Base-by-base conservation (phyloP, 1,284 basidiomycete genomes). In the Pascua sp. region DNA sequence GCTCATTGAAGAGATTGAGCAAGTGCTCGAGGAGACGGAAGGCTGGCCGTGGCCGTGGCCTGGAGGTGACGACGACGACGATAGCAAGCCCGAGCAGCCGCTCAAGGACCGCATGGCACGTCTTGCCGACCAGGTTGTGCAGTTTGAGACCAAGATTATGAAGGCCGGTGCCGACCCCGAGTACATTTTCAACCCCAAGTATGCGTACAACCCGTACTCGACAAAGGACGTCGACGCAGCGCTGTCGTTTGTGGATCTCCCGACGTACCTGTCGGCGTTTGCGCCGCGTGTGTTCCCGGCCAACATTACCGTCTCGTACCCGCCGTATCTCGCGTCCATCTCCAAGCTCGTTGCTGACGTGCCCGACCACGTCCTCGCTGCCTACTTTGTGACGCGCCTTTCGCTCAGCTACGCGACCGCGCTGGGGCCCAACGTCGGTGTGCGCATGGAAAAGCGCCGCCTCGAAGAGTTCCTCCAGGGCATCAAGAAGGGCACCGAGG, bases 141-240 rank as follows among this genome's bases (percentile, higher is more conserved):
- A 82, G 39, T 88, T 98, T 60, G 95, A 98, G 78, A 81, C 82
- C 52, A 80, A 84, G 64, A 78, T 98, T n/a, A 90, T 91, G 0
- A 79, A 85, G 53, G 88, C 89, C 8, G 90, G 87, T 57, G 81
- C 91, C 45, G 91, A 93, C 66, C 80, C 87, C 81, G 90, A 80
- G 83, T 72, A 78, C 57, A 69, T 82, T 46, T 77, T 72, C 59
- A 80, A 98, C 71, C 95, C 94, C 0, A 80, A 91, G 54, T 86
- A 82, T 47, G 89, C 90, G 0, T 98, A 98, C 80, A 97, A 98
- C 75, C 92, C 92, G 2, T 82, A 83, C 47, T 78, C 82, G 0
- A 79, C 91, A 58, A 80, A 82, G 55, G 86, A 88, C 53, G 80
- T 95, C 51, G 84, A 86, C n/a, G 78, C 82, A 9, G 79, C 86